Evolutionary conservation across 768 basidiomycete species (phyloP), one percentile per base, ranked within the genome.

Genomic region (Fistulinella prunicolor): DNA sequence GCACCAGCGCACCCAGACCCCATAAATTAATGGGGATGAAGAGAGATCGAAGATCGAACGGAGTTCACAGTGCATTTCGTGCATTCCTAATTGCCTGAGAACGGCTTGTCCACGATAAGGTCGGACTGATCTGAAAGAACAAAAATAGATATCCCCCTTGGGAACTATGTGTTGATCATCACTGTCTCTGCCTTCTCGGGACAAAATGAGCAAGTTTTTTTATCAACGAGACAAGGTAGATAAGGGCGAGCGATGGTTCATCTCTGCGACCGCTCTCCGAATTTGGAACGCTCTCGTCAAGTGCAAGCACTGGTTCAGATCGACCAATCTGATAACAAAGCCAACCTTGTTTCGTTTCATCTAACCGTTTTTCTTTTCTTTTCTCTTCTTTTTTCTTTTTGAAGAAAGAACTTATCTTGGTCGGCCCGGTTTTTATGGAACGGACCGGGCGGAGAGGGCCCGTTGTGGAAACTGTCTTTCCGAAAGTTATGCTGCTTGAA

Each of bases 61-160:
- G 6, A 10, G 26, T 6, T 28, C 26, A 6, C 26, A 10, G 6
- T 6, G 6, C 26, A 28, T 28, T 6, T 28, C 26, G 26, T 28
- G 26, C 26, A 28, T 28, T 28, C 10, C 26, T 5, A 12, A 34
- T 4, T 12, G 16, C 5, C 12, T n/a, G n/a, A n/a, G n/a, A n/a
- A n/a, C n/a, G n/a, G 32, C 26, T 10, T 6, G 47, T 24, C 43
- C 45, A 44, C 62, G 61, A 51, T 46, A 42, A 46, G 4, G 51
- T 55, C 61, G 62, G 61, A 64, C 55, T 45, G 49, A 57, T 61
- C 35, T 46, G 28, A n/a, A n/a, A n/a, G 35, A 35, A 24, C n/a
- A 30, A 54, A 35, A 22, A 45, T 46, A 42, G 41, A 20, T 43
- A 52, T 42, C 59, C 42, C 50, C 47, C n/a, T 50, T 36, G 5